phyloP scores from a whole-genome alignment of 345 rosid genomes.

The Noccaea bulbosa region DNA sequence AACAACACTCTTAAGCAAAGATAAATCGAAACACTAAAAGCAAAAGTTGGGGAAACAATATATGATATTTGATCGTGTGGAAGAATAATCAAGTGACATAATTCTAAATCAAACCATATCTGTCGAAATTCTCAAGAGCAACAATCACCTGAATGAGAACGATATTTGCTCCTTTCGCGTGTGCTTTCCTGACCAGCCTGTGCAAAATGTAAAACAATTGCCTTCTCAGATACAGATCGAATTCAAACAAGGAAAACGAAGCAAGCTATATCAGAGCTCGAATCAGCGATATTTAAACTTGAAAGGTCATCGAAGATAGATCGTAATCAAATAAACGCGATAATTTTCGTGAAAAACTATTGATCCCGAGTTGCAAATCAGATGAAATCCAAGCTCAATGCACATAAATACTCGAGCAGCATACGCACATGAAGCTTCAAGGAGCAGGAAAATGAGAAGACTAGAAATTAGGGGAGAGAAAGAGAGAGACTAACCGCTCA shows the following conservation, averaged over 20 bases:
- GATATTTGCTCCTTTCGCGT: conserved; percentile 70
- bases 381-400: background rate
- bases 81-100: conserved; percentile 8
- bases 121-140: background rate
- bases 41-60: background rate
- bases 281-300: background rate
- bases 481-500: conserved; percentile 57
- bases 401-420: background rate
- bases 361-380: background rate
- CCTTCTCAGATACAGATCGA: conserved; percentile 14
- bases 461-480: background rate
- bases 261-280: background rate
- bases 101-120: background rate
- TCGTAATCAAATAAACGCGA: background rate
- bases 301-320: background rate
- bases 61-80: background rate
- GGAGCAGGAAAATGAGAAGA: conserved; percentile 18
- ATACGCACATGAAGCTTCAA: background rate
- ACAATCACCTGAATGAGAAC: conserved; percentile 81
- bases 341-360: background rate
- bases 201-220: conserved; percentile 37
- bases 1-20: background rate
- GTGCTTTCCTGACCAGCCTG: conserved; percentile 58
- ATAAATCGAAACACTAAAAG: too few relatives aligned
- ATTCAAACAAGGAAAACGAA: background rate